These are phyloP conservation scores for Phoma sp. DNA, from an alignment of 2,329 filamentous ascomycete species.

Conservation along the genomic window DNA sequence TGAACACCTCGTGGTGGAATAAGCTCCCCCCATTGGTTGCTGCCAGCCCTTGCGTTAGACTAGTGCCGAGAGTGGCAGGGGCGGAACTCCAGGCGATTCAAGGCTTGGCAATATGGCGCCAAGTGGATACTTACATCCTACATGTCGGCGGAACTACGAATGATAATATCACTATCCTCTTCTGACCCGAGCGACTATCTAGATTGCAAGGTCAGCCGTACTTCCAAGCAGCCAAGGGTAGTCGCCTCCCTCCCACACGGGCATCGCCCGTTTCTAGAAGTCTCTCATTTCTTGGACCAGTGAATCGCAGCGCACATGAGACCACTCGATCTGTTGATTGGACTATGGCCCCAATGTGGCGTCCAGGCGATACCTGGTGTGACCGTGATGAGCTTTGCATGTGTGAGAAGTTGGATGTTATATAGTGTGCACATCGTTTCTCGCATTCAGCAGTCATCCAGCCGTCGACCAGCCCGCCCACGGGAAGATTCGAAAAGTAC, in stretches of 20 bases:
- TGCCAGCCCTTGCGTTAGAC: constrained; percentile 1
- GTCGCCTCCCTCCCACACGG: constrained; percentile 3
- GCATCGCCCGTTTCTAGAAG: neutral
- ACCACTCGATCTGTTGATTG: constrained; percentile 18
- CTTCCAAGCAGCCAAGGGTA: constrained; percentile 25
- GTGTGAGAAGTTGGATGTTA: constrained; percentile 11
- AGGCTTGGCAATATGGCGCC: constrained; percentile 24
- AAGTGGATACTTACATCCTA: constrained; percentile 20
- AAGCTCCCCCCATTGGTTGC: constrained; percentile 20
- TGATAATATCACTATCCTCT: constrained; percentile 6
- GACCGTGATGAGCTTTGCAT: constrained; percentile 6
- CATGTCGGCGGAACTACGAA: constrained; percentile 21
- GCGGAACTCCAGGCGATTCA: constrained; percentile 23
- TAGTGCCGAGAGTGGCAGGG: constrained; percentile 17
- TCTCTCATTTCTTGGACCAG: constrained; percentile 10
- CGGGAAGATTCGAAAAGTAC: constrained; percentile 12
- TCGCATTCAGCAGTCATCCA: constrained; percentile 8
- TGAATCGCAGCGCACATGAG: constrained; percentile 24
- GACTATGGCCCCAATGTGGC: constrained; percentile 12
- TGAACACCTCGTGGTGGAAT: constrained; percentile 20
- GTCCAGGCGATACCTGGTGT: constrained; percentile 4
- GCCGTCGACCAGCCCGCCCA: constrained; percentile 16
- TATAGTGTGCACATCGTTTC: constrained; percentile 22
- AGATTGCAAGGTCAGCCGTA: neutral
- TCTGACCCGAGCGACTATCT: constrained; percentile 7